phyloP scores from a whole-genome alignment of 176 grass and related monocot genomes.

The Oryza rufipogon region DNA sequence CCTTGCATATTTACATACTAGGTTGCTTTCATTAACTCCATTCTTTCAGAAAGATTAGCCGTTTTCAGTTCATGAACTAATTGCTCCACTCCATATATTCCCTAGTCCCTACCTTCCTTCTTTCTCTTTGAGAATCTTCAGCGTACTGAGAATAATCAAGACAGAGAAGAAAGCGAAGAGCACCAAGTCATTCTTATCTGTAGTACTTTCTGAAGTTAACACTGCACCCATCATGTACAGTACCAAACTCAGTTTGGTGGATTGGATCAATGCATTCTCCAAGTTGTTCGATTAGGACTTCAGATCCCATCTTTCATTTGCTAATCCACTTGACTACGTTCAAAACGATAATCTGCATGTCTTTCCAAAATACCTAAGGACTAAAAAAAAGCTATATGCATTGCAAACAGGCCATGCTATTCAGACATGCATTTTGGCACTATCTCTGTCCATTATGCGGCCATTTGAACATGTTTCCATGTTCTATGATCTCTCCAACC shows the following conservation, averaged over 20 bases:
- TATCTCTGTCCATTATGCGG: conserved; percentile 32
- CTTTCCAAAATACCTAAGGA: conserved; percentile 7
- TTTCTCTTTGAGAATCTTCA: background rate
- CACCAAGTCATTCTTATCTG: background rate
- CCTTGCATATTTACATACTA: background rate
- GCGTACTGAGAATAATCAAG: background rate
- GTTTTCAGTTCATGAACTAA: conserved; percentile 6
- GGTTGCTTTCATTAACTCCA: background rate
- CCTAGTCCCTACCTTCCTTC: background rate
- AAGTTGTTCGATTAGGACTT: background rate
- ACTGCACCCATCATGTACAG: background rate
- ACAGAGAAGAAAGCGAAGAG: conserved; percentile 3
- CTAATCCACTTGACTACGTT: background rate
- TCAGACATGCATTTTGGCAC: conserved; percentile 16
- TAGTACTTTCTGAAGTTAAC: background rate
- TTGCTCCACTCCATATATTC: conserved; percentile 6
- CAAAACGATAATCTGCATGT: conserved; percentile 14
- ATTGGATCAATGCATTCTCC: background rate
- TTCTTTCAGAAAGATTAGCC: background rate
- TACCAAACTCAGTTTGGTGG: conserved; percentile 5
- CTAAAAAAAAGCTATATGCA: background rate
- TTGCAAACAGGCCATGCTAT: conserved; percentile 17
- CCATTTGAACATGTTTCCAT: conserved; percentile 13
- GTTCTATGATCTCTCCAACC: background rate
- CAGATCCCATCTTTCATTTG: conserved; percentile 6